Conservation (phyloP, 1,284 basidiomycete genomes). For the Exobasidium rhododendri region DNA sequence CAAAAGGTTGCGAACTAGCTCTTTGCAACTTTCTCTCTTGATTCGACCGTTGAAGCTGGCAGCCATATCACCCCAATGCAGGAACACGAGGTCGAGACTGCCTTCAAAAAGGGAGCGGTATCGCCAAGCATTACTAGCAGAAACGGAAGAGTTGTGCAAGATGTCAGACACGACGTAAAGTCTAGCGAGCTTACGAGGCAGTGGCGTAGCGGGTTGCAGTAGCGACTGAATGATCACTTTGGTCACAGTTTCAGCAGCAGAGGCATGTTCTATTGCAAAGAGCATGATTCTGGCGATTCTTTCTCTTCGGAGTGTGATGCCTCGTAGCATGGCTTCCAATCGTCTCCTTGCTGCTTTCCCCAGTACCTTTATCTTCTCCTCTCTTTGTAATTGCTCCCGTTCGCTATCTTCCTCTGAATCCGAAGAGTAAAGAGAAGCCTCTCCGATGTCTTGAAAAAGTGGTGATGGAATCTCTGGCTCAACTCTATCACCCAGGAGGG, state of each 20-base stretch:
- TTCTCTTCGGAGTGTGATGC: constrained; percentile 76
- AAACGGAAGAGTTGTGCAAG: constrained; percentile 86
- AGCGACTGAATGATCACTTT: constrained; percentile 32
- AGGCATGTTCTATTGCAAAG: constrained; percentile 89
- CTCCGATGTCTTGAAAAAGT: constrained; percentile 74
- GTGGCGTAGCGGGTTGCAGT: constrained; percentile 74
- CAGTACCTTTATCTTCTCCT: constrained; percentile 59
- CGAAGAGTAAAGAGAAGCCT: constrained; percentile 70
- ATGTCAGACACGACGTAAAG: constrained; percentile 95
- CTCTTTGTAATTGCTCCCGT: constrained; percentile 68
- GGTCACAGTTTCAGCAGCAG: constrained; percentile 69
- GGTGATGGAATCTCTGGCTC: constrained; percentile 60
- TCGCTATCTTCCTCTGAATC: constrained; percentile 94
- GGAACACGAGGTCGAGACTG: constrained; percentile 32
- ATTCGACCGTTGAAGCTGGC: constrained; percentile 34
- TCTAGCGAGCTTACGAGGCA: constrained; percentile 91
- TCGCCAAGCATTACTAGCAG: constrained; percentile 67
- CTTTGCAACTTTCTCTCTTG: constrained; percentile 59
- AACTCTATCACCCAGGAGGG: constrained; percentile 68
- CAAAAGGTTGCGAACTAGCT: constrained; percentile 76
- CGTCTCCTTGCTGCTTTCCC: constrained; percentile 73
- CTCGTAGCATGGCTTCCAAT: constrained; percentile 84
- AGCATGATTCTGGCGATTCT: constrained; percentile 92
- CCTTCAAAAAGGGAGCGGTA: constrained; percentile 32
- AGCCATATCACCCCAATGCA: constrained; percentile 35